These are phyloP conservation scores for Nicotiana sylvestris DNA, from an alignment of 257 asterid species.

Conservation along the genomic window DNA sequence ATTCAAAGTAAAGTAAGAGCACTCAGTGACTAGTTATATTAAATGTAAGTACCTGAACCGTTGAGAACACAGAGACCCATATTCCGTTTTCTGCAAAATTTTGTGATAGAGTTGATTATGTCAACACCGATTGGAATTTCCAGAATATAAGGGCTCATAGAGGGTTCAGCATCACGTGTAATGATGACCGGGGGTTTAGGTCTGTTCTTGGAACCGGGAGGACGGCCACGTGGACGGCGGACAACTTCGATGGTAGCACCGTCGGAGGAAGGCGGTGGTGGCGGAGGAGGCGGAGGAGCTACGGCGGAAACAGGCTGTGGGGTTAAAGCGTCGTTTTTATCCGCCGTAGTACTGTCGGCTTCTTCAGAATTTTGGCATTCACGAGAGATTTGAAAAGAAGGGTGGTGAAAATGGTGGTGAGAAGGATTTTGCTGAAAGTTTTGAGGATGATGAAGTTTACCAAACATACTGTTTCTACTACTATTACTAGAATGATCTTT, in stretches of 20 bases:
- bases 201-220: slow-evolving; percentile 71
- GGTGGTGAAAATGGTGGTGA: slow-evolving; percentile 27
- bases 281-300: neutral
- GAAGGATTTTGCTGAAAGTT: slow-evolving; percentile 30
- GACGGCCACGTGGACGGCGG: slow-evolving; percentile 85
- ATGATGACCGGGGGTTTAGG: slow-evolving; percentile 58
- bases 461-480: slow-evolving; percentile 32
- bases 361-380: slow-evolving; percentile 36
- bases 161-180: slow-evolving; percentile 46
- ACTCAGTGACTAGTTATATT: too few relatives aligned
- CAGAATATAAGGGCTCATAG: slow-evolving; percentile 69
- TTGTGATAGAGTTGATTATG: slow-evolving; percentile 33
- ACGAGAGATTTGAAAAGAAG: slow-evolving; percentile 13
- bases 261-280: slow-evolving; percentile 27
- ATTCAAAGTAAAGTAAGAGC: too few relatives aligned
- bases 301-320: slow-evolving; percentile 8
- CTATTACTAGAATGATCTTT: slow-evolving; percentile 15
- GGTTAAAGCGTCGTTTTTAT: slow-evolving; percentile 2
- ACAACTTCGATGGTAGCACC: slow-evolving; percentile 67
- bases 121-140: slow-evolving; percentile 60
- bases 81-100: slow-evolving; percentile 44
- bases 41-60: slow-evolving; percentile 39
- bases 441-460: slow-evolving; percentile 1
- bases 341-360: slow-evolving; percentile 25
- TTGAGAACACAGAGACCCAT: slow-evolving; percentile 52